Conservation (phyloP, 78 protist genomes). For the Tieghemostelium lacteum region DNA sequence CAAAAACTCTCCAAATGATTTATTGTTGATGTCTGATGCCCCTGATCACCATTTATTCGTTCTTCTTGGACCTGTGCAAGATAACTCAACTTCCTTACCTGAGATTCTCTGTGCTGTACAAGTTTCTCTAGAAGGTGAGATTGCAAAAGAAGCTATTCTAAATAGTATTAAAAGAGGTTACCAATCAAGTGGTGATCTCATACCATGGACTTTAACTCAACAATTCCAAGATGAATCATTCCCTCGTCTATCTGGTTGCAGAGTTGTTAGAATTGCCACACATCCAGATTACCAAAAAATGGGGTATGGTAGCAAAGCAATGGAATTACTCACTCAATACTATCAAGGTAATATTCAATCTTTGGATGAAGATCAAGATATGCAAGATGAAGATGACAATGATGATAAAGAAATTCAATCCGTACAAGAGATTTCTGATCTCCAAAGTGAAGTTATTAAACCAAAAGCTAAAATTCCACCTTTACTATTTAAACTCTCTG, state of each 20-base stretch:
- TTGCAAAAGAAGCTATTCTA: constrained; percentile 83
- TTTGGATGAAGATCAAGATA: neutral
- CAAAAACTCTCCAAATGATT: constrained; percentile 99
- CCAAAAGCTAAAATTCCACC: constrained; percentile 91
- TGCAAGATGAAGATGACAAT: neutral
- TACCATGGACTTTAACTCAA: constrained; percentile 99
- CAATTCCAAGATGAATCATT: constrained; percentile 95
- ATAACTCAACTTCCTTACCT: constrained; percentile 84
- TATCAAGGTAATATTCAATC: constrained; percentile 87
- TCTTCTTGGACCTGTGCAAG: constrained; percentile 93
- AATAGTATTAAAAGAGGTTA: constrained; percentile 85
- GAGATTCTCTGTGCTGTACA: constrained; percentile 97
- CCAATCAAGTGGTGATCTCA: constrained; percentile 96
- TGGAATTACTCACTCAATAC: constrained; percentile 89
- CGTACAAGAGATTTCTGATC: neutral
- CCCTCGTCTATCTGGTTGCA: constrained; percentile 96
- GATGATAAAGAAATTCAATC: neutral
- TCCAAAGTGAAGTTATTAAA: constrained; percentile 32
- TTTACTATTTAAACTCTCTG: constrained; percentile 81
- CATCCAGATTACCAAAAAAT: constrained; percentile 94
- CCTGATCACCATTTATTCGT: constrained; percentile 99
- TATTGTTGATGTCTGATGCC: constrained; percentile 98
- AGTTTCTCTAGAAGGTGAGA: constrained; percentile 95
- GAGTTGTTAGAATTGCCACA: constrained; percentile 98
- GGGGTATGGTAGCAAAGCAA: constrained; percentile 98